These are phyloP conservation scores for Cicer cuneatum DNA, from an alignment of 306 rosid genomes.

Conservation along the genomic window DNA sequence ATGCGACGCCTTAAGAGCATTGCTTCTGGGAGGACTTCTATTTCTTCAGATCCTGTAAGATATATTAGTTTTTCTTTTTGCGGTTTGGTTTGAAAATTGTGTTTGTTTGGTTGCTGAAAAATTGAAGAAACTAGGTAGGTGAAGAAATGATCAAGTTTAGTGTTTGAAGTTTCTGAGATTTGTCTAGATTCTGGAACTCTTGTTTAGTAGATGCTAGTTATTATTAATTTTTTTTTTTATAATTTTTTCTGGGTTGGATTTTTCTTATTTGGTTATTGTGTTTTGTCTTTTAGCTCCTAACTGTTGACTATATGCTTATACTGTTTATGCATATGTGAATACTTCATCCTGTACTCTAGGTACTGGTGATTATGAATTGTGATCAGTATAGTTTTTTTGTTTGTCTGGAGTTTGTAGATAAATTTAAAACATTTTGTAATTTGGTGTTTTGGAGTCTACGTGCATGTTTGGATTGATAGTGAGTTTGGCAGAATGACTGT, in stretches of 20 bases:
- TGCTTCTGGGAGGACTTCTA: constrained; percentile 87
- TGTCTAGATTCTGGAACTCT: constrained; percentile 11
- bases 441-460: background rate
- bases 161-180: constrained; percentile 17
- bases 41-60: constrained; percentile 93
- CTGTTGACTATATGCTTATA: background rate
- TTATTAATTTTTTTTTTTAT: too few relatives aligned
- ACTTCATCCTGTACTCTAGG: background rate
- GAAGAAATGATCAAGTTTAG: background rate
- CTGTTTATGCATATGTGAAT: too few relatives aligned
- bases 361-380: constrained; percentile 24
- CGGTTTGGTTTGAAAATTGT: background rate
- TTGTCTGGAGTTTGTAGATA: background rate
- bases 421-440: background rate
- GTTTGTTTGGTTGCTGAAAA: constrained; percentile 33
- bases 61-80: background rate
- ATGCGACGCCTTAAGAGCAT: constrained; percentile 96
- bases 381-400: background rate
- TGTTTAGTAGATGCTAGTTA: background rate
- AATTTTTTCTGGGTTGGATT: background rate
- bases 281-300: background rate
- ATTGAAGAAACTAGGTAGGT: constrained; percentile 25
- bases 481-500: too few relatives aligned
- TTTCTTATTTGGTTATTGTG: background rate
- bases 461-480: too few relatives aligned